Evolutionary conservation across 108 stramenopile genomes (phyloP).

Genomic region (Mayamaea pseudoterrestris): DNA sequence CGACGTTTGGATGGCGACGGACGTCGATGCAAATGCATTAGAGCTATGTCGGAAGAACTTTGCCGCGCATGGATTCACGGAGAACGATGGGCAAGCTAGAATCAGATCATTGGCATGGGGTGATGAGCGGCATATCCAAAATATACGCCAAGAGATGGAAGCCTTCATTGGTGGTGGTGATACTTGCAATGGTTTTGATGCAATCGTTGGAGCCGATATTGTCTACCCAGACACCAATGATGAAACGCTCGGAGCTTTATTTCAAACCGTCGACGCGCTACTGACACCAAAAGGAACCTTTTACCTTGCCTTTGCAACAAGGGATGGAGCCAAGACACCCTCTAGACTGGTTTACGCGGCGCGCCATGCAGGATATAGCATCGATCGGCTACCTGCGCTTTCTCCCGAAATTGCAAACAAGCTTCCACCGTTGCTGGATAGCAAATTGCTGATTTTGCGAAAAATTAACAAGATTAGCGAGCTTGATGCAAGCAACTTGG

Average conservation of each 20-base stretch:
- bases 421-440: slow-evolving; percentile 8
- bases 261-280: slow-evolving; percentile 2
- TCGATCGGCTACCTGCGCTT: neutral
- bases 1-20: slow-evolving; percentile 2
- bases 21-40: slow-evolving; percentile 2
- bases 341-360: neutral
- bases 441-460: slow-evolving; percentile 1
- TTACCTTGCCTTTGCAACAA: slow-evolving; percentile 5
- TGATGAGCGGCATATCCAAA: neutral
- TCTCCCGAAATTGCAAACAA: neutral
- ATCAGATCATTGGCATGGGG: slow-evolving; percentile 3
- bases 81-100: neutral
- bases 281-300: neutral
- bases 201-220: slow-evolving; percentile 6
- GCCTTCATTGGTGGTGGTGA: neutral
- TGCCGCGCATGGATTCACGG: neutral
- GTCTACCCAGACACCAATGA: slow-evolving; percentile 7
- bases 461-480: no score
- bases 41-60: slow-evolving; percentile 7
- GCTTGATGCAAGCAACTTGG: neutral
- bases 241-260: slow-evolving; percentile 1
- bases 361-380: slow-evolving; percentile 3
- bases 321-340: slow-evolving; percentile 7
- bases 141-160: neutral
- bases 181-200: neutral